These are phyloP conservation scores for Cytospora mali DNA, from an alignment of 2,329 filamentous ascomycete species.

Conservation along the genomic window DNA sequence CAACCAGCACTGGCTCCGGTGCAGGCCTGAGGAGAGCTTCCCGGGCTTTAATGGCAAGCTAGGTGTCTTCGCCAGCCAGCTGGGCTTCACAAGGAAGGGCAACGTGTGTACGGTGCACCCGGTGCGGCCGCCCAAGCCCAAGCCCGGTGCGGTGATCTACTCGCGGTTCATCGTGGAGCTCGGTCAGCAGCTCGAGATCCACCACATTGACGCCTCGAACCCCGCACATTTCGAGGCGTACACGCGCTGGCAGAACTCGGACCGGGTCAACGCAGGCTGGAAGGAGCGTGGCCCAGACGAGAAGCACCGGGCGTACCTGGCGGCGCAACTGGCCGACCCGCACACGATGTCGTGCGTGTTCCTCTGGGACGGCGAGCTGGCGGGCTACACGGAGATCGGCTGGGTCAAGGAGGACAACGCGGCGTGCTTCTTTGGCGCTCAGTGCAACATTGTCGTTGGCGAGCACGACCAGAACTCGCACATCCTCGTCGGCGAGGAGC, in stretches of 20 bases:
- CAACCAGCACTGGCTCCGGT: conserved; percentile 33
- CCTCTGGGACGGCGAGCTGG: conserved; percentile 35
- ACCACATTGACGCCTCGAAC: conserved; percentile 34
- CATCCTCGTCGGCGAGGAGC: conserved; percentile 35
- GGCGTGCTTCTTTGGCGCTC: conserved; percentile 34
- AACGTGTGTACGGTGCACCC: conserved; percentile 36
- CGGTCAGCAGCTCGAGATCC: conserved; percentile 32
- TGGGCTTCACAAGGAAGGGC: conserved; percentile 35
- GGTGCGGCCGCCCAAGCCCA: conserved; percentile 34
- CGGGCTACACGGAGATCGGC: conserved; percentile 35
- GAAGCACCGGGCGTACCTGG: conserved; percentile 34
- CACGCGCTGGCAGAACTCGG: conserved; percentile 35
- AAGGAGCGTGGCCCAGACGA: conserved; percentile 35
- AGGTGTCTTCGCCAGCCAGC: conserved; percentile 33
- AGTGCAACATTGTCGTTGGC: conserved; percentile 34
- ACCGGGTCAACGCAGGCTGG: conserved; percentile 35
- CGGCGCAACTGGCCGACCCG: conserved; percentile 32
- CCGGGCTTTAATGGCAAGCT: conserved; percentile 33
- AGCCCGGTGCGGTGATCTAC: conserved; percentile 33
- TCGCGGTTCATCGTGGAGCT: conserved; percentile 35
- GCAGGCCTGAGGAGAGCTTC: conserved; percentile 33
- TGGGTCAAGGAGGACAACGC: conserved; percentile 36
- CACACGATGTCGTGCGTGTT: conserved; percentile 37
- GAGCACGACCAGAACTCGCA: conserved; percentile 37
- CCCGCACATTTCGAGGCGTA: conserved; percentile 33